Evolutionary conservation across 352 stramenopile species (phyloP).

Genomic region (Plasmopara viticola): DNA sequence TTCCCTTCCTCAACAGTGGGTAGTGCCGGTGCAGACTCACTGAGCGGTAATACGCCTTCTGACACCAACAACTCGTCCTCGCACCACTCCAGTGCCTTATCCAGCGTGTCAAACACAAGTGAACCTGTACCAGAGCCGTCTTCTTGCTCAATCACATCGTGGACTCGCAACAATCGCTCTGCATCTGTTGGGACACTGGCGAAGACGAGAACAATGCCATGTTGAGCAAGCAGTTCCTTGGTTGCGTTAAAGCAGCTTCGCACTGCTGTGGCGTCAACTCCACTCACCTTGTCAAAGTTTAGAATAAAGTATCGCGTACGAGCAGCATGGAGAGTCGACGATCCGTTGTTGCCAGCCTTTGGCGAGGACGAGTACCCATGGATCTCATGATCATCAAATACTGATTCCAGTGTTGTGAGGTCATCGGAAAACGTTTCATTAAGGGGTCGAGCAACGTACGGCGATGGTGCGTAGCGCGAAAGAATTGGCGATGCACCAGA

Average conservation of each 20-base stretch:
- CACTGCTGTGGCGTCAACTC: slow-evolving; percentile 85
- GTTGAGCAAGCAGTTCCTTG: slow-evolving; percentile 71
- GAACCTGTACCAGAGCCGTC: slow-evolving; percentile 45
- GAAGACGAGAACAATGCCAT: slow-evolving; percentile 75
- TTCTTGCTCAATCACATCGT: slow-evolving; percentile 73
- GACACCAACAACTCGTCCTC: slow-evolving; percentile 79
- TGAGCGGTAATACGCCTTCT: slow-evolving; percentile 60
- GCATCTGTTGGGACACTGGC: slow-evolving; percentile 59
- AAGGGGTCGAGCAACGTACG: slow-evolving; percentile 25
- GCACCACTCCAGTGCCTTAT: slow-evolving; percentile 82
- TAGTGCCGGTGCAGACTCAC: slow-evolving; percentile 35
- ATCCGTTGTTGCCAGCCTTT: slow-evolving; percentile 19
- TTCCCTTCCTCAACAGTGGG: slow-evolving; percentile 29
- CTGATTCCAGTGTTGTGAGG: slow-evolving; percentile 56
- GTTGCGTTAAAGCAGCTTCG: slow-evolving; percentile 84
- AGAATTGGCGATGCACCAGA: slow-evolving; percentile 19
- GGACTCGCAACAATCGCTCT: slow-evolving; percentile 65
- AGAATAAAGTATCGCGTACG: slow-evolving; percentile 84
- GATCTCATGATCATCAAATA: slow-evolving; percentile 32
- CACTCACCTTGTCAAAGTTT: slow-evolving; percentile 85
- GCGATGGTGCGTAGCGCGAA: slow-evolving; percentile 14
- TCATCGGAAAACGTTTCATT: slow-evolving; percentile 36
- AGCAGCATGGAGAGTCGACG: slow-evolving; percentile 45
- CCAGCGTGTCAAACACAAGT: slow-evolving; percentile 78
- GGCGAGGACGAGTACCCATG: slow-evolving; percentile 39